Evolutionary conservation across 306 rosid species (phyloP).

Genomic region (Trichosanthes cucumerina): DNA sequence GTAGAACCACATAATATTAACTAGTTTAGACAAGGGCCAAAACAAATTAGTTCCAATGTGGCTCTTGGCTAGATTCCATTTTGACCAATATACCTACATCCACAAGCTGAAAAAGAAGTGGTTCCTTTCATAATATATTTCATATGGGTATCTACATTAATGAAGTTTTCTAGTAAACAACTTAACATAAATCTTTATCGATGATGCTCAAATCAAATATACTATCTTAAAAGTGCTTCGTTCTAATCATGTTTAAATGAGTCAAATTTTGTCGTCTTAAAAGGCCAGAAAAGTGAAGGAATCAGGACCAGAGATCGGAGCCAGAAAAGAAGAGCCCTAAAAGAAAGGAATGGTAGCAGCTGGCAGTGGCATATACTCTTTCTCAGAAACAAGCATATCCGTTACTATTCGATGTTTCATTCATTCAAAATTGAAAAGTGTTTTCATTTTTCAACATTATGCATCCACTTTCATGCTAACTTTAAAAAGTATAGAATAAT

Average conservation of each 20-base stretch:
- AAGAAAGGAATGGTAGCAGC: neutral
- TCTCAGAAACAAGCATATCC: neutral
- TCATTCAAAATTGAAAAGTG: neutral
- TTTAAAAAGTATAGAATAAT: too few species aligned
- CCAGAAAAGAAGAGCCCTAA: neutral
- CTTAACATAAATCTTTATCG: neutral
- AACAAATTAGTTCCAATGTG: neutral
- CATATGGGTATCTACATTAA: neutral
- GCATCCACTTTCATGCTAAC: too few species aligned
- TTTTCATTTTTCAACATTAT: neutral
- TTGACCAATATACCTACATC: neutral
- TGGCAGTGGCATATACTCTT: neutral
- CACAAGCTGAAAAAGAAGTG: neutral
- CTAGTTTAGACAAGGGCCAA: too few species aligned
- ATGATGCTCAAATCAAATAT: neutral
- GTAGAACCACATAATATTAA: too few species aligned
- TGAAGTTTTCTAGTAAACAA: neutral
- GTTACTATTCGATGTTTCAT: neutral
- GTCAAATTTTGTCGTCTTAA: neutral
- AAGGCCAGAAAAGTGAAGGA: neutral
- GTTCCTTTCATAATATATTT: neutral
- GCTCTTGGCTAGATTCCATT: neutral
- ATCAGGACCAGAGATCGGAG: neutral
- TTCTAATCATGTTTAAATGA: neutral
- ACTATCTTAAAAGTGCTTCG: neutral